Percentiles rank a stretch among this genome's conserved stretches.
Evolutionary conservation across 1,284 basidiomycete genomes (phyloP).

Genomic region (Cryptococcus maquisensis): DNA sequence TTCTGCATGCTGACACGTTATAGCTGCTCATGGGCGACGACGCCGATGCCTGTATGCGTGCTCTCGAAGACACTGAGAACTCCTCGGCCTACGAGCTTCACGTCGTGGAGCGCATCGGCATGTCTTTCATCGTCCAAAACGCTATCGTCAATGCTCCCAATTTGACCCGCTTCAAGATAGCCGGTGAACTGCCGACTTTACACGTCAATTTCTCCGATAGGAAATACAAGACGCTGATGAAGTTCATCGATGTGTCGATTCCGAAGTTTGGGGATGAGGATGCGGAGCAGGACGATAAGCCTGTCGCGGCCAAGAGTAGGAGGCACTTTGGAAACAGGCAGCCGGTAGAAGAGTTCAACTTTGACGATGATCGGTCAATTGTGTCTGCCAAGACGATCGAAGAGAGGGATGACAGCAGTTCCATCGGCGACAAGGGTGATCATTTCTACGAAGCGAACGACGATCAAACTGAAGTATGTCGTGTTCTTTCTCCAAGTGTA

Average conservation of each 20-base stretch:
- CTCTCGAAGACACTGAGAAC: conserved; percentile 58
- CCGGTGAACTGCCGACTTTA: conserved; percentile 82
- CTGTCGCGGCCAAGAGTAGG: conserved; percentile 6
- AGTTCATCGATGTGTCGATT: conserved; percentile 84
- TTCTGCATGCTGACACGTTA: background rate
- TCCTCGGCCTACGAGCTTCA: conserved; percentile 62
- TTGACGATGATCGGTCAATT: conserved; percentile 56
- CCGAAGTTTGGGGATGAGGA: conserved; percentile 69
- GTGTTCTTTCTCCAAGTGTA: background rate
- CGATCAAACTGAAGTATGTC: conserved; percentile 58
- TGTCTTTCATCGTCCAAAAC: conserved; percentile 86
- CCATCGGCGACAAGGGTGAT: conserved; percentile 52
- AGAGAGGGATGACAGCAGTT: conserved; percentile 48
- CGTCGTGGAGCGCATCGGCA: conserved; percentile 87
- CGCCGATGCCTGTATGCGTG: conserved; percentile 73
- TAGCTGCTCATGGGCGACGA: conserved; percentile 84
- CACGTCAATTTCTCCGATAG: conserved; percentile 91
- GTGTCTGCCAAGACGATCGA: conserved; percentile 34
- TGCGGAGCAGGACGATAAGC: background rate
- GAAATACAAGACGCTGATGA: conserved; percentile 94
- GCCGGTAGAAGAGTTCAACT: conserved; percentile 60
- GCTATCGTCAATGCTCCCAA: conserved; percentile 87
- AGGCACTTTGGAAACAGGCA: conserved; percentile 52
- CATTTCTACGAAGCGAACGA: conserved; percentile 74
- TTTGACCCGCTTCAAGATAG: conserved; percentile 85